Conservation (phyloP, 2,329 filamentous ascomycete species). For the Tolypocladium amazonense region DNA sequence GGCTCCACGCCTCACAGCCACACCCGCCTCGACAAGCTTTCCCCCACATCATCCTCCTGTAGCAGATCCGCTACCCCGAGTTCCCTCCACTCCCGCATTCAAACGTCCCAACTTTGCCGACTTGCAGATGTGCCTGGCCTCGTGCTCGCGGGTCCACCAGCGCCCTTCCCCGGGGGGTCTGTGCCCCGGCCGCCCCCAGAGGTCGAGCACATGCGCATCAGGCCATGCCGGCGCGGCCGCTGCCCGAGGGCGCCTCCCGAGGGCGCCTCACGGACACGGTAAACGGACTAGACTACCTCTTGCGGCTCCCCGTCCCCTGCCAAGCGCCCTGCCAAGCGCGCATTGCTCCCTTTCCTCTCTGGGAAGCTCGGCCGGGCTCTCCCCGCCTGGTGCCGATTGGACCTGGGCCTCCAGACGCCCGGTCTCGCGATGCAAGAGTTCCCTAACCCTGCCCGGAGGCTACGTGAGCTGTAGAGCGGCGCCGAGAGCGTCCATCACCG, state of each 20-base stretch:
- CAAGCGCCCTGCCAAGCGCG: not conserved
- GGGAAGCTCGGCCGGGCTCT: not conserved
- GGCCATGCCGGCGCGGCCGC: not conserved
- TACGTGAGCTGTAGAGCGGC: not conserved
- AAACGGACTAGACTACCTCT: constrained; percentile 12
- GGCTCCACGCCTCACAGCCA: not conserved
- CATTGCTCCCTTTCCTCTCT: not conserved
- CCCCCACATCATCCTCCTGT: not conserved
- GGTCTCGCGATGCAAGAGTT: not conserved
- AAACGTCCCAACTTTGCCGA: not conserved
- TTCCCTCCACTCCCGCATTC: not conserved
- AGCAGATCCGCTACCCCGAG: not conserved
- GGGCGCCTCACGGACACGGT: constrained; percentile 10
- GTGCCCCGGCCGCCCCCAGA: too few relatives aligned
- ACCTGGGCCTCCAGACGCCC: not conserved
- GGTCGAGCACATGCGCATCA: not conserved
- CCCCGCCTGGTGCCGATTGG: too few relatives aligned
- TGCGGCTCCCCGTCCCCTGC: not conserved
- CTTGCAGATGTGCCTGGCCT: not conserved
- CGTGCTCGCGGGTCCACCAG: not conserved
- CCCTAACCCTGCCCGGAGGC: not conserved
- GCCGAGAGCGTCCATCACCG: not conserved
- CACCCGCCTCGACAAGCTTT: not conserved
- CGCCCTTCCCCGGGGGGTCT: not conserved
- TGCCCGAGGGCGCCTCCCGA: not conserved